Percentiles rank a stretch among this genome's conserved stretches.
These are phyloP conservation scores for Backusella mclennaniae DNA, from an alignment of 192 early-diverging fungal genomes.

Conservation along the genomic window DNA sequence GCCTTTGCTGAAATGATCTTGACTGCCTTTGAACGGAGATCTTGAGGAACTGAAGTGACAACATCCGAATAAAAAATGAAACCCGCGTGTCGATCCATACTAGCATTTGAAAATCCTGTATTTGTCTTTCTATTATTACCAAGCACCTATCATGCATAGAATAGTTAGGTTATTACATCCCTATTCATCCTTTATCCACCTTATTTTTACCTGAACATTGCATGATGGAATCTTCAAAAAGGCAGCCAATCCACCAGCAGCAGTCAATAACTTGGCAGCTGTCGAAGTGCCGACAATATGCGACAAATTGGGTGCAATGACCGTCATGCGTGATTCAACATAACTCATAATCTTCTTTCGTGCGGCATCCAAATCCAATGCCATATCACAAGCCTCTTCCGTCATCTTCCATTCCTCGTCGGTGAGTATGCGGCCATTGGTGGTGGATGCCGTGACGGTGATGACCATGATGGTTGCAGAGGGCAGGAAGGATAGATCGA, in stretches of 20 bases:
- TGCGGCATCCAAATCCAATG: slow-evolving; percentile 67
- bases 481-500: slow-evolving; percentile 79
- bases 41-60: slow-evolving; percentile 63
- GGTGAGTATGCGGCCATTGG: slow-evolving; percentile 63
- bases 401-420: slow-evolving; percentile 62
- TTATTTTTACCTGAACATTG: slow-evolving; percentile 60
- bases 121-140: slow-evolving; percentile 49
- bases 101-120: slow-evolving; percentile 65
- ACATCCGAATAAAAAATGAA: slow-evolving; percentile 79
- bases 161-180: no score
- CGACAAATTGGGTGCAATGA: slow-evolving; percentile 94
- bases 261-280: slow-evolving; percentile 89
- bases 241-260: slow-evolving; percentile 84
- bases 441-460: slow-evolving; percentile 87
- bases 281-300: slow-evolving; percentile 80
- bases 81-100: slow-evolving; percentile 73
- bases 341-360: slow-evolving; percentile 83
- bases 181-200: neutral
- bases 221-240: slow-evolving; percentile 90
- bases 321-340: slow-evolving; percentile 87
- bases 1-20: slow-evolving; percentile 82
- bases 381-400: slow-evolving; percentile 78
- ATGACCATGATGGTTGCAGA: slow-evolving; percentile 88
- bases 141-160: slow-evolving; percentile 5
- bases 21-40: slow-evolving; percentile 76